These are phyloP conservation scores for Austroboletus rostrupii DNA, from an alignment of 1,284 basidiomycete species.

Conservation along the genomic window DNA sequence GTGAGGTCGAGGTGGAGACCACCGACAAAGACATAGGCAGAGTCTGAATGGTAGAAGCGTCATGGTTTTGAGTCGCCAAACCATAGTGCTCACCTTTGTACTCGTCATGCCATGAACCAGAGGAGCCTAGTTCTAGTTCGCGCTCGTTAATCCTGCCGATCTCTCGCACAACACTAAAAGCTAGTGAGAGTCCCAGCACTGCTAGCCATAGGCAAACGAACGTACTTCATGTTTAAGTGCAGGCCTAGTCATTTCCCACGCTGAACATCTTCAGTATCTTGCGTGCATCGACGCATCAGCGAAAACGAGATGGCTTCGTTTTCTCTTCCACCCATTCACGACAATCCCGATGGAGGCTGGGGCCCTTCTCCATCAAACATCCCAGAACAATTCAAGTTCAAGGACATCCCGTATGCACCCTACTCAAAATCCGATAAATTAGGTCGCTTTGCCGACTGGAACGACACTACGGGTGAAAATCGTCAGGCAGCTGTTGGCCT, in stretches of 20 bases:
- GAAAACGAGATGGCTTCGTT: slow-evolving; percentile 62
- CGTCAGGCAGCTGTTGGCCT: slow-evolving; percentile 55
- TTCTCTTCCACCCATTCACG: slow-evolving; percentile 71
- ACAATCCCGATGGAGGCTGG: slow-evolving; percentile 81
- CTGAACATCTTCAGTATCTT: slow-evolving; percentile 16
- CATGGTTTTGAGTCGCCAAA: slow-evolving; percentile 2
- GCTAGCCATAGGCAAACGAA: slow-evolving; percentile 16
- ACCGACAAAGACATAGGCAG: slow-evolving; percentile 92
- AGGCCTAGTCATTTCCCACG: slow-evolving; percentile 45
- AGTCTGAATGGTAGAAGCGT: slow-evolving; percentile 55
- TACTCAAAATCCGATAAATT: slow-evolving; percentile 99
- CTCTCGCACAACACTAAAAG: slow-evolving; percentile 80
- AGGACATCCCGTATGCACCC: slow-evolving; percentile 92
- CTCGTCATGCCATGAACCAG: slow-evolving; percentile 93
- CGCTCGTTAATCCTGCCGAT: slow-evolving; percentile 91
- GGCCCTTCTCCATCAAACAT: slow-evolving; percentile 74
- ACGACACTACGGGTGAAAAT: slow-evolving; percentile 65
- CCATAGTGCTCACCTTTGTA: slow-evolving; percentile 64
- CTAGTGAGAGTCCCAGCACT: slow-evolving; percentile 11
- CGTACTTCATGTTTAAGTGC: slow-evolving; percentile 60
- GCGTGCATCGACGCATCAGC: slow-evolving; percentile 5
- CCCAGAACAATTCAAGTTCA: slow-evolving; percentile 79
- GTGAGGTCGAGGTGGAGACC: slow-evolving; percentile 85
- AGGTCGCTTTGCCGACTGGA: slow-evolving; percentile 98
- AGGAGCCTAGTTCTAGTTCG: slow-evolving; percentile 81